Conservation (phyloP, 2,329 filamentous ascomycete species). For the Alternaria infectoria region DNA sequence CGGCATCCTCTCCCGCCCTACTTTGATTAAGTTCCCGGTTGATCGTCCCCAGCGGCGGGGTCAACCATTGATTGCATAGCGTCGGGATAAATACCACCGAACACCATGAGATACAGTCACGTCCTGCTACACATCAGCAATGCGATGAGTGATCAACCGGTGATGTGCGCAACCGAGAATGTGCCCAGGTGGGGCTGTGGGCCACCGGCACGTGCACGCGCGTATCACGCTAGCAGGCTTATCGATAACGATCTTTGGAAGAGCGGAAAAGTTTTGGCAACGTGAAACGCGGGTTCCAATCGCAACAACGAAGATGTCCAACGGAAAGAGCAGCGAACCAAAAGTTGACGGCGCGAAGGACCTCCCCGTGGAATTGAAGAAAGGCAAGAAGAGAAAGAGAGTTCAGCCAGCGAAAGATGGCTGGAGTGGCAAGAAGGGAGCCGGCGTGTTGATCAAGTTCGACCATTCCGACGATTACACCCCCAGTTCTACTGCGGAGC, state of each 20-base stretch:
- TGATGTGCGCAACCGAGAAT: not conserved
- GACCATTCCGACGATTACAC: conserved; percentile 15
- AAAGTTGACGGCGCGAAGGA: not conserved
- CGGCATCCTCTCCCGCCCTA: conserved; percentile 5
- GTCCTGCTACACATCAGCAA: not conserved
- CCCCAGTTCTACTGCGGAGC: not conserved
- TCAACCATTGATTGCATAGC: conserved; percentile 14
- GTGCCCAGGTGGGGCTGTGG: not conserved
- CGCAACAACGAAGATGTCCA: conserved; percentile 20
- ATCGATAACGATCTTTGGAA: conserved; percentile 30
- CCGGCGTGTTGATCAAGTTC: conserved; percentile 23
- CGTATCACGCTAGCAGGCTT: conserved; percentile 11
- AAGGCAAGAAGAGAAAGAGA: conserved; percentile 45
- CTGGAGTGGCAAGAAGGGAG: conserved; percentile 17
- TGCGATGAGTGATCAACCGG: not conserved
- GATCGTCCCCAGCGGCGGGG: conserved; percentile 22
- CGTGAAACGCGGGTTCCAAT: conserved; percentile 1
- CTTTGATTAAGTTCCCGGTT: conserved; percentile 32
- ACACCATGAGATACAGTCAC: not conserved
- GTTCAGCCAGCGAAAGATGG: conserved; percentile 16
- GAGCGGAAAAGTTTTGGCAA: conserved; percentile 24
- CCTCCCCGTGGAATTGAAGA: conserved; percentile 12
- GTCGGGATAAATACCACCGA: conserved; percentile 16
- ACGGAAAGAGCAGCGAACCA: conserved; percentile 12
- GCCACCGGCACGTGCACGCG: not conserved